Evolutionary conservation across 1,139 yeast genomes (phyloP), one percentile per base, ranked within the genome.

Genomic region (Chernovozyma sophiae-reginae): DNA sequence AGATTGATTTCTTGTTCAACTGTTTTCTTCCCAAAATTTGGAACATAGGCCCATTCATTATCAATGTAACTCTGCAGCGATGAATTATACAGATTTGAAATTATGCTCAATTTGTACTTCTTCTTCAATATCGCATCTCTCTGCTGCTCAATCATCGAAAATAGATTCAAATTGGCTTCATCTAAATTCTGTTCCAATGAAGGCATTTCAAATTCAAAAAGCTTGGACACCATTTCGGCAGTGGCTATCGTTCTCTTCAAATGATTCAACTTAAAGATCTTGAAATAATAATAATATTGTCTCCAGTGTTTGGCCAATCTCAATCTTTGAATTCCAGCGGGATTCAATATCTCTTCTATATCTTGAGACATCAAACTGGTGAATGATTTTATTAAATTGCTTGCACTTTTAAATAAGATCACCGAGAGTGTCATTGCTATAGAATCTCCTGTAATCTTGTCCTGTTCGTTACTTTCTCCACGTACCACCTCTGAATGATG

Each of bases 321-420:
- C 12, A 34, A 23, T 15, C 43, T 42, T n/a, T 25, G 30, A 2
- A 33, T 8, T 25, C 43, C 33, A 25, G 34, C 33, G 2, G 46
- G 46, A 24, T 25, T 17, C 12, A 27, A 18, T 12, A 36, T 31
- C 5, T 25, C 14, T 8, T 29, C 32, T 13, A 15, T 16, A 15
- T 17, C 29, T 22, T 11, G 8, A 10, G 22, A 17, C 16, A 41
- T 32, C 19, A 47, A 25, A 12, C 30, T 18, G 7, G 25, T 23
- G 32, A 51, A 47, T 19, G 40, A 46, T 13, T 32, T 7, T 4
- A 57, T 40, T 30, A 60, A 17, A 12, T 43, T 43, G 14, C 40
- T 34, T 2, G 58, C 44, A 35, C 41, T 41, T 35, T 56, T 57
- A 37, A 39, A 56, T 5, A 56, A 36, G 16, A 57, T 31, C 36